These are phyloP conservation scores for Nitzschia sp. DNA, from an alignment of 108 stramenopile genomes.

Conservation along the genomic window DNA sequence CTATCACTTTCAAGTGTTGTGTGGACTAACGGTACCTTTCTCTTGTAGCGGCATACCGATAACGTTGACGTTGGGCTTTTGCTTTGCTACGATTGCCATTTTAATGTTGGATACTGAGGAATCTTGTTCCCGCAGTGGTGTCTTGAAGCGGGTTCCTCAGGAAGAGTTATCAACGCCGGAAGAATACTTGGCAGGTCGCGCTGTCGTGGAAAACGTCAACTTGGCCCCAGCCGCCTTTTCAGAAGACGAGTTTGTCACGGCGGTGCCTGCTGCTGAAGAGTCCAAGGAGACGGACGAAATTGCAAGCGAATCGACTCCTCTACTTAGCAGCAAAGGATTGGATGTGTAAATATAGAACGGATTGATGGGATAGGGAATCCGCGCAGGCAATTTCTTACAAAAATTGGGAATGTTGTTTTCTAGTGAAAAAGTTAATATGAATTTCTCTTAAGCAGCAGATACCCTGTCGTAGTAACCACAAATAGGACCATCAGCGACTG, in stretches of 20 bases:
- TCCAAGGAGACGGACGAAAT: not conserved
- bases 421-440: too few species aligned
- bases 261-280: not conserved
- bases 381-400: too few species aligned
- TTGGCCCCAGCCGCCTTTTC: not conserved
- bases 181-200: constrained; percentile 8
- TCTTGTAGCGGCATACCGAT: constrained; percentile 12
- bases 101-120: constrained; percentile 22
- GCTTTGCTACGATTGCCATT: constrained; percentile 15
- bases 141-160: constrained; percentile 25
- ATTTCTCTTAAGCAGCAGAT: too few species aligned
- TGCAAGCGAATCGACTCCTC: constrained; percentile 9
- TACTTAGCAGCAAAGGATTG: not conserved
- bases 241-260: not conserved
- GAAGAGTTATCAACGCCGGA: constrained; percentile 18
- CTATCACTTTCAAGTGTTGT: not conserved
- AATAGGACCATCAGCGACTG: too few species aligned
- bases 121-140: constrained; percentile 16
- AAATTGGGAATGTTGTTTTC: too few species aligned
- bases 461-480: too few species aligned
- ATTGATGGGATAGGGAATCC: too few species aligned
- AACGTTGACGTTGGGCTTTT: constrained; percentile 25
- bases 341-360: constrained; percentile 1
- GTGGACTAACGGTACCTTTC: not conserved
- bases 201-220: not conserved